Evolutionary conservation across 139 green algal genomes (phyloP), one percentile per base, ranked within the genome.

Genomic region (Closterium sp.): DNA sequence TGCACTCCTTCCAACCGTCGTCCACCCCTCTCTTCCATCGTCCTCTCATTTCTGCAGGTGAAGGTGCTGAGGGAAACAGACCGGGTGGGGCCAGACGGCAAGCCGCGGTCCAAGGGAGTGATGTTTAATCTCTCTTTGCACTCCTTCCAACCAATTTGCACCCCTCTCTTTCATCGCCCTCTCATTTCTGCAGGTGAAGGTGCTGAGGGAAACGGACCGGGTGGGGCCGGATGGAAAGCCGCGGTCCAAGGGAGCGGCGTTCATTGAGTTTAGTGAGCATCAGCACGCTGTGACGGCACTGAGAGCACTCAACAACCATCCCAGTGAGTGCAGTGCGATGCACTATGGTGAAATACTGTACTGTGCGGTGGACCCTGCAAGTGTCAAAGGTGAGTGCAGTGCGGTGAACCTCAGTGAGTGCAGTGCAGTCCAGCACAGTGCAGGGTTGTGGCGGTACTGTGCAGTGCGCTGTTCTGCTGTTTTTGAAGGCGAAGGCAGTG

Each of bases 241-340:
- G 50, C 93, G 89, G 73, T 95, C 92, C 29, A 95, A 95, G 34
- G 98, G 98, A 27, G 95, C 97, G 62, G 98, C 94, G 21, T 99
- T 99, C 93, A 96, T 99, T 30, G 98, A 99, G 96, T 99, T 99
- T 86, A 90, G 62, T 22, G 95, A 96, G 19, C 97, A 97, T 90
- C 96, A 98, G 86, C 97, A 99, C 87, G 97, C 98, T 1, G 94
- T 99, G 32, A 96, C 95, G 62, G 97, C 97, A 19, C 96, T 99
- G 89, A 96, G 98, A n/a, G 96, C 98, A 93, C 95, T 99, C 70
- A 99, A 99, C 96, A 99, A 99, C 50, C 50, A 73, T 27, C 50
- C 50, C 50, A 73, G 50, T 73, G 50, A 73, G 50, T 73, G 50
- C 9, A 73, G 13, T 73, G 38, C 4, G 38, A 6, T 45, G 38